Evolutionary conservation across 1,284 basidiomycete species (phyloP), one percentile per base, ranked within the genome.

Genomic region (Ganoderma multipileum): DNA sequence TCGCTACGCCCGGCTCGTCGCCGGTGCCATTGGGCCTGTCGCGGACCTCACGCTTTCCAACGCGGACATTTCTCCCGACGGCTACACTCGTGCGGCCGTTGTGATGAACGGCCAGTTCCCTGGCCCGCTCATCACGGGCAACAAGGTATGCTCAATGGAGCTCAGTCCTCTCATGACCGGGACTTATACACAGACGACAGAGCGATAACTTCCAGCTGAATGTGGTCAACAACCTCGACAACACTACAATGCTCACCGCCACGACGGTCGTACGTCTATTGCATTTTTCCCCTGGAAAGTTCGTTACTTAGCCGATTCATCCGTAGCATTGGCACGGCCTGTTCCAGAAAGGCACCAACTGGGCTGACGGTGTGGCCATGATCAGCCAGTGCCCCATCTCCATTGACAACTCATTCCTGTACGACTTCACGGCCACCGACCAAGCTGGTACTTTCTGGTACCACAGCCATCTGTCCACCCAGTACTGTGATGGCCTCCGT

Each of bases 221-320:
- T 20, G 61, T 63, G 33, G 23, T 63, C 61, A 47, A 82, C 65
- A 55, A 73, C 26, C 73, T 83, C 18, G 78, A 72, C 0, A 77
- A 82, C 65, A 68, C 72, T 2, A 75, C 71, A 3, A 80, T 82
- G 79, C 68, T 75, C 11, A 75, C 75, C 58, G 74, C 74, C 20
- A 81, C 81, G 14, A 75, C 79, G 33, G 79, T 83, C 59, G 81
- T 80, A 50, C 67, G 79, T 38, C 44, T n/a, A 2, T 20, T 42
- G 98, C 98, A 72, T 99, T 5, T 26, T 97, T 78, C 99, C 97
- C 97, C 76, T 99, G 94, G 73, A 95, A 97, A 81, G 99, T 99
- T 85, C 98, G 95, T 83, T 99, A 92, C 86, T 97, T 97, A 80
- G 96, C 97, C 81, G 97, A 93, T 85, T 99, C 99, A 59, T 98